A percentile compares a stretch with the other conserved stretches of the same genome.
phyloP scores from a whole-genome alignment of 768 basidiomycete species.

The Trametes cingulata region DNA sequence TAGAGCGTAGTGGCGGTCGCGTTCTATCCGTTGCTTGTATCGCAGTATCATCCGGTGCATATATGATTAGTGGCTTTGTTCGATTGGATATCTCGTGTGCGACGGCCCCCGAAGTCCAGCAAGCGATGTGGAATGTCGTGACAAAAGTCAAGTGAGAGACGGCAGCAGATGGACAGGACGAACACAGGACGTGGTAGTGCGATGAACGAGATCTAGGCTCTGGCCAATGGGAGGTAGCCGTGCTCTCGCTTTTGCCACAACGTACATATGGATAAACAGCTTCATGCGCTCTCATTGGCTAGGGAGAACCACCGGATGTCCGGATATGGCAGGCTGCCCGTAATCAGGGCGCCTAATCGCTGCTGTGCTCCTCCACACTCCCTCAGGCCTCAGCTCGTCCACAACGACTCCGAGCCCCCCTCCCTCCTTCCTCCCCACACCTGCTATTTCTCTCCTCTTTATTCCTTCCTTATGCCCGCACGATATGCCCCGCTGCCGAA shows the following conservation, averaged over 20 bases:
- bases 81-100: neutral
- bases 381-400: neutral
- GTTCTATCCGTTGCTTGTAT: conserved; percentile 20
- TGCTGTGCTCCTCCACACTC: neutral
- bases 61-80: conserved; percentile 15
- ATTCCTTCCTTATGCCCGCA: conserved; percentile 38
- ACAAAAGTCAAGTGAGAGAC: neutral
- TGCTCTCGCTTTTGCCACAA: conserved; percentile 5
- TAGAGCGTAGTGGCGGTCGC: conserved; percentile 11
- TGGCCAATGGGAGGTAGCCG: conserved; percentile 6
- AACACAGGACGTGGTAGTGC: neutral
- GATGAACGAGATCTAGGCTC: neutral
- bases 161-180: neutral
- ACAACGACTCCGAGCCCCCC: neutral
- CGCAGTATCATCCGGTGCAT: conserved; percentile 16
- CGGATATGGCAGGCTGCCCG: neutral
- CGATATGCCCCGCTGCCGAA: conserved; percentile 73
- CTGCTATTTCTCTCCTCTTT: neutral
- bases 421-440: neutral
- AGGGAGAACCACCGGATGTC: neutral
- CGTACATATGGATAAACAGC: conserved; percentile 16
- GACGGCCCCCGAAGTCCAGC: neutral
- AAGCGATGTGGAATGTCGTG: too few relatives aligned
- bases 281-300: conserved; percentile 1
- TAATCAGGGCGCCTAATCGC: conserved; percentile 1